A percentile compares a stretch with the other conserved stretches of the same genome.
Conservation (phyloP, 805 yeast genomes). For the Saturnispora ahearnii region DNA sequence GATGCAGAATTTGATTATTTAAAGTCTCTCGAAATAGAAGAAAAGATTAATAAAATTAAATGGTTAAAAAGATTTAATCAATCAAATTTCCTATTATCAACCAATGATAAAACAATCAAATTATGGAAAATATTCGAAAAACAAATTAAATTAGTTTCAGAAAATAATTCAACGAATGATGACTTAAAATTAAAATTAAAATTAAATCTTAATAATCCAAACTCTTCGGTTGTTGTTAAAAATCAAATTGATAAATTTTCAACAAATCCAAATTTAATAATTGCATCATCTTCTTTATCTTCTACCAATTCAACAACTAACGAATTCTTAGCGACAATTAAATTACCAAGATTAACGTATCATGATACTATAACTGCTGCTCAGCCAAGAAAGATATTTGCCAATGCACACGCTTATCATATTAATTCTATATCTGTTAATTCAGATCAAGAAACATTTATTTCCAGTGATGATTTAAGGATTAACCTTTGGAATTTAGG, state of each 20-base stretch:
- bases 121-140: constrained; percentile 94
- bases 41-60: constrained; percentile 93
- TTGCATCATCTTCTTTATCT: neutral
- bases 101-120: constrained; percentile 97
- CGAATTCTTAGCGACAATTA: constrained; percentile 35
- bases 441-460: constrained; percentile 91
- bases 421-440: constrained; percentile 92
- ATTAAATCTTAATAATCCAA: neutral
- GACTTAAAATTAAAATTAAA: neutral
- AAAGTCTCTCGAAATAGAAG: constrained; percentile 93
- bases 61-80: constrained; percentile 88
- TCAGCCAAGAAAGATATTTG: constrained; percentile 81
- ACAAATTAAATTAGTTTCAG: constrained; percentile 83
- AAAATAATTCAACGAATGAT: constrained; percentile 66
- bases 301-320: neutral
- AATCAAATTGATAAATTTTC: constrained; percentile 23
- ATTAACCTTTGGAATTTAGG: constrained; percentile 93
- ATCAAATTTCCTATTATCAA: constrained; percentile 82
- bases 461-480: constrained; percentile 88
- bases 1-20: constrained; percentile 98
- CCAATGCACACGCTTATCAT: constrained; percentile 97
- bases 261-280: constrained; percentile 18
- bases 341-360: constrained; percentile 79
- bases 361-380: constrained; percentile 96
- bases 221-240: constrained; percentile 12